A percentile compares a stretch with the other conserved stretches of the same genome.
Conservation (phyloP, 306 rosid species). For the Cicer yamashitae region DNA sequence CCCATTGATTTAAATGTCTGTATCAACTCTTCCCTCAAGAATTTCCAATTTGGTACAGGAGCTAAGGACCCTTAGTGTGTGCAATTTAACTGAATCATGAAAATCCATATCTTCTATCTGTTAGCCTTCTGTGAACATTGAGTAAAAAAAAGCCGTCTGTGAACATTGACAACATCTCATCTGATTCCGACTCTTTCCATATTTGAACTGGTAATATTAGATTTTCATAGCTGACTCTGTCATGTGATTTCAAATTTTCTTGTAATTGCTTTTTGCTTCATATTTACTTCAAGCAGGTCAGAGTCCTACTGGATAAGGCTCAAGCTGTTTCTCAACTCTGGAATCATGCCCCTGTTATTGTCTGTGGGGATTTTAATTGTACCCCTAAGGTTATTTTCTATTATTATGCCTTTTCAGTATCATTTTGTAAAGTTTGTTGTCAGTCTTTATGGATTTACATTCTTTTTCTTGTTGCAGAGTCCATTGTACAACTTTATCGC, state of each 20-base stretch:
- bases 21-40: neutral
- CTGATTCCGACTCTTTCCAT: slow-evolving; percentile 26
- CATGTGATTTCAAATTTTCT: slow-evolving; percentile 40
- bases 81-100: slow-evolving; percentile 34
- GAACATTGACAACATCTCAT: slow-evolving; percentile 24
- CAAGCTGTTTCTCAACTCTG: slow-evolving; percentile 75
- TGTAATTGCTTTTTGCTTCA: slow-evolving; percentile 35
- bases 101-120: neutral
- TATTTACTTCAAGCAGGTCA: slow-evolving; percentile 66
- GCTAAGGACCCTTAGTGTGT: slow-evolving; percentile 28
- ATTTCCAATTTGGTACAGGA: slow-evolving; percentile 9
- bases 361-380: slow-evolving; percentile 97
- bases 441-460: slow-evolving; percentile 34
- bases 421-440: slow-evolving; percentile 14
- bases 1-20: neutral
- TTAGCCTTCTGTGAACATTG: slow-evolving; percentile 19
- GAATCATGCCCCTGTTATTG: slow-evolving; percentile 84
- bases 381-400: slow-evolving; percentile 78
- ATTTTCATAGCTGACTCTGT: slow-evolving; percentile 12
- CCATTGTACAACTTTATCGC: slow-evolving; percentile 84
- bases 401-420: slow-evolving; percentile 38
- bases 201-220: slow-evolving; percentile 11
- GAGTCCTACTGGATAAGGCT: slow-evolving; percentile 81
- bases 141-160: slow-evolving; percentile 5
- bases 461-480: slow-evolving; percentile 64